phyloP scores from a whole-genome alignment of 371 early-diverging fungal species.

The Lichtheimia hyalospora region DNA sequence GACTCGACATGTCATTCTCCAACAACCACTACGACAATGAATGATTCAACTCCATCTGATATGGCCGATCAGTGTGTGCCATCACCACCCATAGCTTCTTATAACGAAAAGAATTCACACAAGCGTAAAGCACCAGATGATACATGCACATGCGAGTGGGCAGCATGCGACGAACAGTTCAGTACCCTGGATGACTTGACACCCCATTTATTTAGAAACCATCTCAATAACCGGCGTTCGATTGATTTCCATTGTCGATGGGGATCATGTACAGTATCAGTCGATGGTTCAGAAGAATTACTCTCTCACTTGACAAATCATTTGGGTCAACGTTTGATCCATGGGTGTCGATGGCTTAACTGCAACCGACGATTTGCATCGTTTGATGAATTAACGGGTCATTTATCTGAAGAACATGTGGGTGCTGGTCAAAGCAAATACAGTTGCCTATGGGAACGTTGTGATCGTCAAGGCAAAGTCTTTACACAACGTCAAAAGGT shows the following conservation, averaged over 20 bases:
- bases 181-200: conserved; percentile 71
- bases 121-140: conserved; percentile 12
- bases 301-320: conserved; percentile 70
- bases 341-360: conserved; percentile 63
- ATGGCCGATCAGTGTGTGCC: too few species aligned
- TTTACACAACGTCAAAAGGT: conserved; percentile 81
- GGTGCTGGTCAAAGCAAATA: conserved; percentile 72
- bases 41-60: too few species aligned
- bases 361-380: conserved; percentile 56
- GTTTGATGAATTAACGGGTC: conserved; percentile 69
- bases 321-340: conserved; percentile 34
- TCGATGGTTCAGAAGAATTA: conserved; percentile 58
- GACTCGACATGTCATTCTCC: neutral
- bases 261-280: conserved; percentile 68
- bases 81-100: too few species aligned
- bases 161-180: conserved; percentile 78
- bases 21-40: too few species aligned
- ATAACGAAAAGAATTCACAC: neutral
- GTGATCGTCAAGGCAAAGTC: conserved; percentile 66
- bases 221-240: conserved; percentile 53
- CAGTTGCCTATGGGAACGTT: conserved; percentile 79
- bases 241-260: conserved; percentile 68
- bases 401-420: conserved; percentile 77
- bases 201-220: conserved; percentile 78
- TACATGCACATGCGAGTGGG: conserved; percentile 69